Conservation (phyloP, 2,329 filamentous ascomycete genomes). For the Scopulariopsis brevicaulis region DNA sequence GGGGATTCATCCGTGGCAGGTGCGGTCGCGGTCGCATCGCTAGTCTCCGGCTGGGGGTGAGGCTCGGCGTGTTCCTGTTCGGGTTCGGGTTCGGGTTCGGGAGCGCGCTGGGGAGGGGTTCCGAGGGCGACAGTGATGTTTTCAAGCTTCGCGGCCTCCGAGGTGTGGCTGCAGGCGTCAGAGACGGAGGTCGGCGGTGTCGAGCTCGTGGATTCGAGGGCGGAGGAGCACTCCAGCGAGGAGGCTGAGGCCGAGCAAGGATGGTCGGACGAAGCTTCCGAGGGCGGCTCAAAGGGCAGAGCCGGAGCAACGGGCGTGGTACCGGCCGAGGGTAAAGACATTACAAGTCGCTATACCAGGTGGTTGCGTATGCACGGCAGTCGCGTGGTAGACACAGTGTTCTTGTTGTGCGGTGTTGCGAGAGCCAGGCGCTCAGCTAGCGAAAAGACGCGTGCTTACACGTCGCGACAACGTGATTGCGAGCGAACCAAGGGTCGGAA, state of each 20-base stretch:
- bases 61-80: conserved; percentile 7
- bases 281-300: neutral
- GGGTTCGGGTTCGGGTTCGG: neutral
- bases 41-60: conserved; percentile 31
- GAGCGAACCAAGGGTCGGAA: neutral
- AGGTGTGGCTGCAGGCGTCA: conserved; percentile 47
- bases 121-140: conserved; percentile 9
- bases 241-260: conserved; percentile 1
- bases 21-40: conserved; percentile 31
- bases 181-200: conserved; percentile 41
- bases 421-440: neutral
- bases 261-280: neutral
- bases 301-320: neutral
- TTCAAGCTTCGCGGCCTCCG: conserved; percentile 26
- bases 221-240: neutral
- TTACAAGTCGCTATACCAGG: neutral
- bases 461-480: neutral
- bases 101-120: conserved; percentile 3
- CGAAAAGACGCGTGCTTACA: conserved; percentile 1
- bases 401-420: neutral
- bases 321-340: neutral
- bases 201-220: conserved; percentile 2
- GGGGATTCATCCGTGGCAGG: neutral
- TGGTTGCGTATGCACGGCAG: neutral
- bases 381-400: neutral